Evolutionary conservation across 306 rosid species (phyloP), one percentile per base, ranked within the genome.

Genomic region (Trifolium subterraneum): DNA sequence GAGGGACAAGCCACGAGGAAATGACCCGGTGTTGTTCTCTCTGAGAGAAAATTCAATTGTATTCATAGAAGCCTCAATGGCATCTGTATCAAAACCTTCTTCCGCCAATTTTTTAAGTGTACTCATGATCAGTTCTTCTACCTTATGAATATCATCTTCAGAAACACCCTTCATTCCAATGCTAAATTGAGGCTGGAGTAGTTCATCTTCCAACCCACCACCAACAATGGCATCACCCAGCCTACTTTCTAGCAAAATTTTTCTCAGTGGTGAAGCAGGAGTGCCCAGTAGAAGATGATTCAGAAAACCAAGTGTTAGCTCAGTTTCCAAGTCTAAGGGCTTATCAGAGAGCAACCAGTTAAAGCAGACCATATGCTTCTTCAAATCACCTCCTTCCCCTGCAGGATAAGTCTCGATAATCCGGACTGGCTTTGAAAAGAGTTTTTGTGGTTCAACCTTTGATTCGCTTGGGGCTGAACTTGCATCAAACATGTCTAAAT

Each of bases 51-150:
- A 94, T 79, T 94, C 99, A 86, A 94, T 94, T 14, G 99, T 94
- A 83, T 94, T 94, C 99, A 92, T 92, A 77, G 98, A 94, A 79
- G 99, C 99, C 88, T 94, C 99, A 68, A 94, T 89, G 19, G 98
- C 93, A 75, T 86, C 92, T 50, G 85, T 79, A 65, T 94, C 97
- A 62, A 94, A 94, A 68, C 99, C 97, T 78, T 94, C 96, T 71
- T 94, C 89, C 4, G 84, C 90, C 81, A 94, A 79, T 69, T 92
- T 94, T 76, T 78, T 61, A 61, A 94, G 84, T 2, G 98, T 88
- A 76, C 36, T 85, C 64, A 82, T 54, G 67, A 94, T 71, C 78
- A 94, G 69, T 68, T 90, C 96, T 82, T 94, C 98, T 72, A 91
- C 96, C 71, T 90, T 94, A 10, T 81, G 88, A 75, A 94, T 92